A percentile compares a stretch with the other conserved stretches of the same genome.
Conservation (phyloP, 306 rosid genomes). For the Glycine soja region DNA sequence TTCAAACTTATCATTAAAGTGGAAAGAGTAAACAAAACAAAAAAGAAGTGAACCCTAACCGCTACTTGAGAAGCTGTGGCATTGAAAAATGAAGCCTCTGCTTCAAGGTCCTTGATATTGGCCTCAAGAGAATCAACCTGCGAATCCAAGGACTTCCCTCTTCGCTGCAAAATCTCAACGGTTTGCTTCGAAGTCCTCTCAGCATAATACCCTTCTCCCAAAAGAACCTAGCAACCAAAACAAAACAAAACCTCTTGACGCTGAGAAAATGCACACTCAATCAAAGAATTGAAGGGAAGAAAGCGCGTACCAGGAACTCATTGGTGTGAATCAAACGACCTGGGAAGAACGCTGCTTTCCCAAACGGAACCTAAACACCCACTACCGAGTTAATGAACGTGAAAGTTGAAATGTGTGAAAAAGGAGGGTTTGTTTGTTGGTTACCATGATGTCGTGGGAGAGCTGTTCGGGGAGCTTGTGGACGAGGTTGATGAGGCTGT, state of each 20-base stretch:
- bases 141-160: conserved; percentile 72
- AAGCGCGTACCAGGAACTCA: conserved; percentile 69
- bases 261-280: background rate
- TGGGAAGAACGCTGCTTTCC: conserved; percentile 92
- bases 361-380: conserved; percentile 84
- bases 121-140: conserved; percentile 75
- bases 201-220: conserved; percentile 89
- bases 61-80: conserved; percentile 67
- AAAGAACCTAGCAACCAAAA: conserved; percentile 66
- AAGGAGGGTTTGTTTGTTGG: background rate
- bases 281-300: background rate
- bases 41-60: conserved; percentile 46
- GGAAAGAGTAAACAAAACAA: background rate
- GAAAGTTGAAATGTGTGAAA: background rate
- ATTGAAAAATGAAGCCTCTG: conserved; percentile 69
- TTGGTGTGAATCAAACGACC: conserved; percentile 94
- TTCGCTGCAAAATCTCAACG: conserved; percentile 76
- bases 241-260: background rate
- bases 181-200: conserved; percentile 86
- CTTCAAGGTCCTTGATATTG: conserved; percentile 65
- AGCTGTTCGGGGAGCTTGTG: conserved; percentile 80
- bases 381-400: background rate
- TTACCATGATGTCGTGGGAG: conserved; percentile 82
- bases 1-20: conserved; percentile 29
- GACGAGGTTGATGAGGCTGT: conserved; percentile 72